Conservation (phyloP, 2,329 filamentous ascomycete species). For the Tolypocladium paradoxum region DNA sequence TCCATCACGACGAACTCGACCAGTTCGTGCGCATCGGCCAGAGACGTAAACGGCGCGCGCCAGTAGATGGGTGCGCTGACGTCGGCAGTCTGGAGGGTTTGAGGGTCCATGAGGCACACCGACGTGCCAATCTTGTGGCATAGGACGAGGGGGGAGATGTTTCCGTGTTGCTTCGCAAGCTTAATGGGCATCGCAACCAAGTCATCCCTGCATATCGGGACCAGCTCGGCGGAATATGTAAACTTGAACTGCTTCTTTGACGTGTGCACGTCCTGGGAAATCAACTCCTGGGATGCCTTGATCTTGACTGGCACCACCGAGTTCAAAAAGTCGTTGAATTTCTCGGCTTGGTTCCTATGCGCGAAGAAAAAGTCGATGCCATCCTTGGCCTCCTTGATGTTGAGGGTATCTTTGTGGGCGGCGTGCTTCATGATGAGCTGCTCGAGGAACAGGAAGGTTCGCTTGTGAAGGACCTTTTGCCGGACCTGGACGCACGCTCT, state of each 20-base stretch:
- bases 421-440: slow-evolving; percentile 92
- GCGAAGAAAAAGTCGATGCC: slow-evolving; percentile 95
- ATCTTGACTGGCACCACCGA: slow-evolving; percentile 68
- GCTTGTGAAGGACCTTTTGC: slow-evolving; percentile 94
- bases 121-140: slow-evolving; percentile 85
- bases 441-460: slow-evolving; percentile 62
- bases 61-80: slow-evolving; percentile 78
- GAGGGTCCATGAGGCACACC: slow-evolving; percentile 80
- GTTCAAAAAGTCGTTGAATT: slow-evolving; percentile 81
- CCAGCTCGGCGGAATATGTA: slow-evolving; percentile 75
- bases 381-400: slow-evolving; percentile 94
- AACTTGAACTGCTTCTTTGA: slow-evolving; percentile 91
- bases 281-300: slow-evolving; percentile 74
- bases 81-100: slow-evolving; percentile 84
- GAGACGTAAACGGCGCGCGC: slow-evolving; percentile 73
- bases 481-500: slow-evolving; percentile 86
- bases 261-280: slow-evolving; percentile 87
- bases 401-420: slow-evolving; percentile 87
- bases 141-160: slow-evolving; percentile 76
- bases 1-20: slow-evolving; percentile 93
- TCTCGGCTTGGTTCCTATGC: slow-evolving; percentile 80
- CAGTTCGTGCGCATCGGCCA: slow-evolving; percentile 76
- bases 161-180: slow-evolving; percentile 75
- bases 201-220: slow-evolving; percentile 96
- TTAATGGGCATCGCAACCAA: slow-evolving; percentile 87